Evolutionary conservation across 2,329 filamentous ascomycete genomes (phyloP).

Genomic region (Penicillium freii): DNA sequence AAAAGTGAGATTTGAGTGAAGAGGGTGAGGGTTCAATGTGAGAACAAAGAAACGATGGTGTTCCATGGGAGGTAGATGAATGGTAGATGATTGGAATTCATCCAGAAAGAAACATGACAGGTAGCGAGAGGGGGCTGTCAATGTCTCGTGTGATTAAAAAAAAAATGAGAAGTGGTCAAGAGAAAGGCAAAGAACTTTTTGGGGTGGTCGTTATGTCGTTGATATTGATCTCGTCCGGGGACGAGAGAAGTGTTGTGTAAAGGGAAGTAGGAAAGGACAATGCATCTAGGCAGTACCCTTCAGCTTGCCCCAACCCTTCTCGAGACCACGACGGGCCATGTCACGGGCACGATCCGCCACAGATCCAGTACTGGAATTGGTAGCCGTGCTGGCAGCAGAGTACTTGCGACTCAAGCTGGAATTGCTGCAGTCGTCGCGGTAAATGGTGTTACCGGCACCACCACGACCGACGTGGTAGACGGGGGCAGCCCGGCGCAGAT

Average conservation of each 20-base stretch:
- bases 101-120: constrained; percentile 6
- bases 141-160: constrained; percentile 7
- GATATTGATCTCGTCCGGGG: not conserved
- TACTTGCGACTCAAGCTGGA: constrained; percentile 37
- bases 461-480: constrained; percentile 64
- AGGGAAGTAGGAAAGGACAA: not conserved
- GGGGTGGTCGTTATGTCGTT: constrained; percentile 16
- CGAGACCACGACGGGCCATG: constrained; percentile 36
- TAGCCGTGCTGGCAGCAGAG: constrained; percentile 37
- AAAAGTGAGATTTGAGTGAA: not conserved
- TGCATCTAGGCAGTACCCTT: constrained; percentile 33
- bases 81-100: not conserved
- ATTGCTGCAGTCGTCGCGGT: constrained; percentile 27
- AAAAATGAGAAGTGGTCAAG: not conserved
- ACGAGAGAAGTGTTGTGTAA: too few relatives aligned
- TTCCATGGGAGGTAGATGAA: not conserved
- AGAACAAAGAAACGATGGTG: not conserved
- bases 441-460: constrained; percentile 56
- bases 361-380: constrained; percentile 38
- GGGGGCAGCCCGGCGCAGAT: constrained; percentile 56
- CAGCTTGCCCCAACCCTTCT: constrained; percentile 44
- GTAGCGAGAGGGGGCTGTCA: not conserved
- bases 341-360: constrained; percentile 36
- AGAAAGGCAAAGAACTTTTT: constrained; percentile 13
- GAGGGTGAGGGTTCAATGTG: constrained; percentile 1